These are phyloP conservation scores for Taphrina confusa DNA, from an alignment of 1,139 yeast species.

Conservation along the genomic window DNA sequence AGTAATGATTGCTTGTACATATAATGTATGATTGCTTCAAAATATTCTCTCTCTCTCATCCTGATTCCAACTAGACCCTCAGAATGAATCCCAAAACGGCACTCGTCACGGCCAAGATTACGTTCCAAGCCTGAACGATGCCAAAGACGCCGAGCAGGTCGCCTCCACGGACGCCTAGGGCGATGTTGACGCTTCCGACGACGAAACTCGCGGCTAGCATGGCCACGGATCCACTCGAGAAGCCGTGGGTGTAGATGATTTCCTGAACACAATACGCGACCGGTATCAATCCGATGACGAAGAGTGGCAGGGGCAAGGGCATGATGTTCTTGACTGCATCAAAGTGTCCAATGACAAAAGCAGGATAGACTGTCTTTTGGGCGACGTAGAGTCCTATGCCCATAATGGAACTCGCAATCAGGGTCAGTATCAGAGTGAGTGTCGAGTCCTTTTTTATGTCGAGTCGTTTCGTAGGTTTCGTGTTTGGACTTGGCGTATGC, in stretches of 20 bases:
- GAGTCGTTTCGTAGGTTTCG: not conserved
- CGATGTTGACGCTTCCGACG: constrained; percentile 15
- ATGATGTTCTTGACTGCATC: constrained; percentile 14
- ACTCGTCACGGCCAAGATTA: not conserved
- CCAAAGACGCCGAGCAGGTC: constrained; percentile 27
- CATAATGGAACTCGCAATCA: constrained; percentile 17
- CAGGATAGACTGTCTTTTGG: constrained; percentile 12
- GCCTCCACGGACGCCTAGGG: constrained; percentile 14
- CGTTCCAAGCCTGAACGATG: constrained; percentile 13
- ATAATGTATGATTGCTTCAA: too few species aligned
- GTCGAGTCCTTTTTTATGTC: constrained; percentile 10
- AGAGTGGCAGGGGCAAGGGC: constrained; percentile 28
- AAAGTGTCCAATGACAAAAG: constrained; percentile 26
- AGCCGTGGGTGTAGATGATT: constrained; percentile 22
- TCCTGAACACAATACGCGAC: constrained; percentile 27
- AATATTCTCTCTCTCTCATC: too few species aligned
- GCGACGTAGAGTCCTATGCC: constrained; percentile 28
- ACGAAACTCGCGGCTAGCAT: constrained; percentile 3
- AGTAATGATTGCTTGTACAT: constrained; percentile 7
- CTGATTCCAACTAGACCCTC: not conserved
- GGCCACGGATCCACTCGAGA: constrained; percentile 3
- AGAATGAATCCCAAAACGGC: constrained; percentile 19
- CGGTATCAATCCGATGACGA: constrained; percentile 25
- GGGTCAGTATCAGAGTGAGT: constrained; percentile 10
- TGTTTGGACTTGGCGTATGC: not conserved